phyloP scores from a whole-genome alignment of 2,329 filamentous ascomycete species.

The Neoascochyta sp. region DNA sequence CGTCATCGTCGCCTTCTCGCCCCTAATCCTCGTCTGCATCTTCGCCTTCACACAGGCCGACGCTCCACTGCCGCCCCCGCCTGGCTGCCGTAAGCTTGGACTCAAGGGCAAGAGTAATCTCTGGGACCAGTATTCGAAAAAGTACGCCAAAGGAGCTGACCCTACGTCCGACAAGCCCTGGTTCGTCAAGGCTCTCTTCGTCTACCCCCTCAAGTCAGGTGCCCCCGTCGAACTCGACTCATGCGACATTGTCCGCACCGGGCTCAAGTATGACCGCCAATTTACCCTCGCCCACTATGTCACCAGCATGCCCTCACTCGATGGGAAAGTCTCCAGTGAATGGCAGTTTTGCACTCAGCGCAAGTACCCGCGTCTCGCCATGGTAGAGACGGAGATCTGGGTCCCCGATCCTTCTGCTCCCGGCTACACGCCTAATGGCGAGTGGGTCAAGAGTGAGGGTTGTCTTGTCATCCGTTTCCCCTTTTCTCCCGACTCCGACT shows the following conservation, averaged over 20 bases:
- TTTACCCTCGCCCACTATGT: constrained; percentile 73
- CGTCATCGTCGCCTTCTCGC: constrained; percentile 8
- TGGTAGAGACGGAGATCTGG: constrained; percentile 65
- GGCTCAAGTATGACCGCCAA: constrained; percentile 74
- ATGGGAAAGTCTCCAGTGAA: constrained; percentile 39
- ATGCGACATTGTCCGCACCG: constrained; percentile 62
- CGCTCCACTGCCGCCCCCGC: constrained; percentile 21
- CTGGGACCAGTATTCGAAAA: constrained; percentile 53
- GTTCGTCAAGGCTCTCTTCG: constrained; percentile 65
- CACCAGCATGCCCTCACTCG: constrained; percentile 41
- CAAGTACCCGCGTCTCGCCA: constrained; percentile 66
- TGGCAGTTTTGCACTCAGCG: constrained; percentile 73
- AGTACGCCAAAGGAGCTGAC: constrained; percentile 41
- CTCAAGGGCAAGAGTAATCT: constrained; percentile 51
- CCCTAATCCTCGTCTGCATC: constrained; percentile 18
- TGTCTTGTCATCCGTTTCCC: constrained; percentile 68
- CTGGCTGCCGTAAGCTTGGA: constrained; percentile 53
- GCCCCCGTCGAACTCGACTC: constrained; percentile 67
- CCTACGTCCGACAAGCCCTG: constrained; percentile 24
- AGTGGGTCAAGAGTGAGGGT: constrained; percentile 52
- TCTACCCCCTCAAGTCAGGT: constrained; percentile 84
- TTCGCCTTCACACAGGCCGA: constrained; percentile 26
- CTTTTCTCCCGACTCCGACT: constrained; percentile 38
- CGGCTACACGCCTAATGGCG: constrained; percentile 48
- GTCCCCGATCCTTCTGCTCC: constrained; percentile 59